Evolutionary conservation across 345 rosid genomes (phyloP).

Genomic region (Hypericum perforatum): DNA sequence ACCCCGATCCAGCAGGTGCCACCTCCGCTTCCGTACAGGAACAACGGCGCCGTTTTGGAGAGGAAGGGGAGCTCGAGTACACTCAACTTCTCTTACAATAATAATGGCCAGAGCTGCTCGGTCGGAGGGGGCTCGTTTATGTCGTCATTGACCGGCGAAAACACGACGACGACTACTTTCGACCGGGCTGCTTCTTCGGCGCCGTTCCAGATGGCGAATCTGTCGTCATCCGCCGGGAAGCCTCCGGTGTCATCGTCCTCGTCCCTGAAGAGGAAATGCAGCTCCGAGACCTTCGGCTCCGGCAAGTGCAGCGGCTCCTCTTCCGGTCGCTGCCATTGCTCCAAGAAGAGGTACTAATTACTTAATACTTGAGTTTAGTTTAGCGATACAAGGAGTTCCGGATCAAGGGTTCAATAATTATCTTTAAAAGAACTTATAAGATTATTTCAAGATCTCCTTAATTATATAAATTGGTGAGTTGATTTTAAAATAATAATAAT

Average conservation of each 20-base stretch:
- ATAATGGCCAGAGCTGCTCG: slow-evolving; percentile 1
- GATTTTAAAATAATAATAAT: neutral
- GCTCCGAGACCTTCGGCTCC: slow-evolving; percentile 42
- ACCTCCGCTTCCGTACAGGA: slow-evolving; percentile 13
- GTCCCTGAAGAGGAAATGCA: slow-evolving; percentile 63
- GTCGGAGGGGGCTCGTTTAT: slow-evolving; percentile 41
- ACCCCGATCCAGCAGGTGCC: slow-evolving; percentile 73
- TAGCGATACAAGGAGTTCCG: too few species aligned
- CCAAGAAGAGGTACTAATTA: slow-evolving; percentile 5
- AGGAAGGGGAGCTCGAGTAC: slow-evolving; percentile 47
- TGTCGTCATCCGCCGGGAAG: slow-evolving; percentile 6
- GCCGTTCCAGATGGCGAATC: slow-evolving; percentile 48
- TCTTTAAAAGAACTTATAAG: too few species aligned
- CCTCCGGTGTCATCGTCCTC: slow-evolving; percentile 23
- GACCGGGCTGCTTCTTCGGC: slow-evolving; percentile 32
- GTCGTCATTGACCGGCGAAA: slow-evolving; percentile 46
- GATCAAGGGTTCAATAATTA: too few species aligned
- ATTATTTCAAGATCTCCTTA: neutral
- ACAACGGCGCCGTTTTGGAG: slow-evolving; percentile 16
- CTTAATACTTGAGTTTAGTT: too few species aligned
- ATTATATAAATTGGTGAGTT: neutral
- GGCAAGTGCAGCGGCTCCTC: slow-evolving; percentile 7
- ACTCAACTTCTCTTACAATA: slow-evolving; percentile 47
- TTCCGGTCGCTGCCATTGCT: slow-evolving; percentile 9
- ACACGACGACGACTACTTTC: slow-evolving; percentile 18